Evolutionary conservation across 2,329 filamentous ascomycete genomes (phyloP), one percentile per base, ranked within the genome.

Genomic region (Aspergillus glaucus): DNA sequence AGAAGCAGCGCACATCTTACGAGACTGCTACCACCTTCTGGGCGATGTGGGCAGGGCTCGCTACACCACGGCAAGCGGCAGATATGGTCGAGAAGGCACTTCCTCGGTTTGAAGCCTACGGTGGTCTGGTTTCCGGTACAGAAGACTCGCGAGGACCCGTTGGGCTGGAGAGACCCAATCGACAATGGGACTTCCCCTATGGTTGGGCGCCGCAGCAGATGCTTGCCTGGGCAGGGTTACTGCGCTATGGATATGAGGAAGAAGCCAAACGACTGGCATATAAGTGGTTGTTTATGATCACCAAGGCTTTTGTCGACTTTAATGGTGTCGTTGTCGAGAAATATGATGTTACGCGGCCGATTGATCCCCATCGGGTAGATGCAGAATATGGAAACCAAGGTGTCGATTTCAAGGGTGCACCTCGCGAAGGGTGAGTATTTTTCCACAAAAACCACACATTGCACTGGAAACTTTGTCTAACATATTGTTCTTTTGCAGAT

Each of bases 181-280:
- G 93, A 59, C 93, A 98, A 67, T 98, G 93, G 93, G 93, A 98
- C 67, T 97, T 90, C 66, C 93, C 93, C 0, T 97, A 93, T 65
- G 93, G 93, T 51, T 98, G 93, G 93, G 93, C 93, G 48, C 93
- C 93, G 28, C 93, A 98, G 75, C 93, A 98, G 75, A 97, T 98
- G 74, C 81, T 98, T 39, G 92, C 93, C 1, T 98, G 93, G 93
- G 91, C 88, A 1, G 93, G 91, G 2, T 75, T 98, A 50, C 80
- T 90, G 61, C 85, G 91, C 15, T 98, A 97, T 65, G 90, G 91
- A 47, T 97, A 95, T 66, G 84, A 86, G 24, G 87, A 92, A 21
- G 91, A 96, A 53, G 90, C 90, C 1, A 87, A 95, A 72, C 79
- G 90, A 30, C 73, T 98, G 55, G 87, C 89, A 0, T 98, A 98